Evolutionary conservation across 495 filamentous ascomycete genomes (phyloP), one percentile per base, ranked within the genome.

Genomic region (Thermochaetoides thermophila): DNA sequence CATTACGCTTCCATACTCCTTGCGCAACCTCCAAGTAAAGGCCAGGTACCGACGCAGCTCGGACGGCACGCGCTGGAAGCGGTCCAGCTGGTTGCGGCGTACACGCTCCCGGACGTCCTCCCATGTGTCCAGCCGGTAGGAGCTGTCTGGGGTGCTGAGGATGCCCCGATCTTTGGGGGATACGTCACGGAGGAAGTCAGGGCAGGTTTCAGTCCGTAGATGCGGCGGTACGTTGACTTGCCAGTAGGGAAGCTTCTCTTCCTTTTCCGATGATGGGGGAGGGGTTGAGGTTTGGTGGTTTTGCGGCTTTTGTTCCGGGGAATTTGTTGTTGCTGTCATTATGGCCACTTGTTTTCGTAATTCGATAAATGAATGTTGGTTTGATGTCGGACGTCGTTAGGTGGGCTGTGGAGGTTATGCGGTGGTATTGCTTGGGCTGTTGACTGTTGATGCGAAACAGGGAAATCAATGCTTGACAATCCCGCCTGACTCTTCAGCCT

Each of bases 41-140:
- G 66, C 68, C 5, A 79, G 58, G 40, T 92, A 93, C 16, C 64
- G 68, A 24, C 82, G 63, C 25, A 87, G 61, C 29, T 85, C 71
- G 6, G 74, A 78, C 3, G 84, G 84, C 0, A 73, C 50, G 3
- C 84, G 71, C 38, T 77, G 74, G 50, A 92, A 87, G 1, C 63
- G 57, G 45, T 83, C 76, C 25, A 87, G 66, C 14, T 64, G 66
- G 61, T 87, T 85, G 20, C 59, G 45, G 40, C 50, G 57, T 31
- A 82, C 71, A 31, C 80, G 58, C 5, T 68, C 48, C 43, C 63
- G 63, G 21, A 84, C 78, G 45, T 71, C 48, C 4, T 60, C 46
- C 83, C 83, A 91, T 0, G 55, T 55, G 48, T 69, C 60, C 18
- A 60, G 52, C 30, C 46, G 47, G 50, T 78, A 84, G 0, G 66